Percentiles rank a stretch among this genome's conserved stretches.
These are phyloP conservation scores for Prunus mume DNA, from an alignment of 306 rosid genomes.

Conservation along the genomic window DNA sequence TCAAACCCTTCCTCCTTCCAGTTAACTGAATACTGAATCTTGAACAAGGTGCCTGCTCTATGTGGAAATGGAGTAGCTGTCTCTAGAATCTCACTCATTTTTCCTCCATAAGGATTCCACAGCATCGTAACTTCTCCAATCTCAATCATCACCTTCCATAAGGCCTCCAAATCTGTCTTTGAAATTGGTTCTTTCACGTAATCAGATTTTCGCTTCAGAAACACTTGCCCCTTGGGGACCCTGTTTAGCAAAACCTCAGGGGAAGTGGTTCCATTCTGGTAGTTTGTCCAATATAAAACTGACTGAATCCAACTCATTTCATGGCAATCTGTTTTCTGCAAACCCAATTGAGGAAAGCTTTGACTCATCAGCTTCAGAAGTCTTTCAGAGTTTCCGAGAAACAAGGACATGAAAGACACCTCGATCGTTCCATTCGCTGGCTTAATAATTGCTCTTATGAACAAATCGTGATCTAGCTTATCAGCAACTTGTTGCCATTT, in stretches of 20 bases:
- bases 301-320: slow-evolving; percentile 41
- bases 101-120: slow-evolving; percentile 41
- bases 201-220: slow-evolving; percentile 25
- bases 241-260: slow-evolving; percentile 22
- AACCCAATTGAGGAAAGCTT: slow-evolving; percentile 25
- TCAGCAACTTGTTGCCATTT: slow-evolving; percentile 57
- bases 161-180: slow-evolving; percentile 16
- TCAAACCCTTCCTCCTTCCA: slow-evolving; percentile 43
- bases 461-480: slow-evolving; percentile 34
- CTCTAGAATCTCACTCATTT: slow-evolving; percentile 51
- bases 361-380: slow-evolving; percentile 14
- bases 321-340: slow-evolving; percentile 16
- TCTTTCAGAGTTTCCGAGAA: slow-evolving; percentile 4
- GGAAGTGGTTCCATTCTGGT: slow-evolving; percentile 1
- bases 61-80: slow-evolving; percentile 58
- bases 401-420: slow-evolving; percentile 15
- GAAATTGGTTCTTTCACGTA: slow-evolving; percentile 33
- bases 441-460: slow-evolving; percentile 41
- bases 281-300: slow-evolving; percentile 5
- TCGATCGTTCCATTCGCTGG: slow-evolving; percentile 3
- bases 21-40: slow-evolving; percentile 42
- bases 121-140: background rate
- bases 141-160: slow-evolving; percentile 30
- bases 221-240: background rate
- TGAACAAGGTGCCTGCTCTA: slow-evolving; percentile 43